Conservation (phyloP, 208 protist species). For the Trypanosoma scelopori region DNA sequence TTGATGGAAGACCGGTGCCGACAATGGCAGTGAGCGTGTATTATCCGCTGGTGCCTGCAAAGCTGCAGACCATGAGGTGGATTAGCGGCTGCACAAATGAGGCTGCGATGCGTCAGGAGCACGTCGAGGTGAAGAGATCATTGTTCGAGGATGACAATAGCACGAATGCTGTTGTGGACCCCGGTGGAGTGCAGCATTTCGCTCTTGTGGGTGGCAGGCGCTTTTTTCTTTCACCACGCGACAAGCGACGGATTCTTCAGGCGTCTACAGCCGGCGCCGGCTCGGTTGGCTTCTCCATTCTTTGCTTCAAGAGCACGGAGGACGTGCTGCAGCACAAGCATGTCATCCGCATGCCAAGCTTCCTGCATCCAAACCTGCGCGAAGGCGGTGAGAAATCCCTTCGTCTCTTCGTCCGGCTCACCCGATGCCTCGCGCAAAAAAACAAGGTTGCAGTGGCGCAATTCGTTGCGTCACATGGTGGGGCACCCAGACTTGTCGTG, state of each 20-base stretch:
- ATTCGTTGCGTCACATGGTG: slow-evolving; percentile 28
- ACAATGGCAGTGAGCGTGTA: slow-evolving; percentile 74
- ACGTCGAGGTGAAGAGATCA: slow-evolving; percentile 28
- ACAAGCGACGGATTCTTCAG: slow-evolving; percentile 37
- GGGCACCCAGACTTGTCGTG: slow-evolving; percentile 68
- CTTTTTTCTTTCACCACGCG: slow-evolving; percentile 41
- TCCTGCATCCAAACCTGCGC: slow-evolving; percentile 56
- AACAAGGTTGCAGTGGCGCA: slow-evolving; percentile 75
- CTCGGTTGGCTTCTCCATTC: slow-evolving; percentile 57
- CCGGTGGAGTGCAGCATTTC: slow-evolving; percentile 10
- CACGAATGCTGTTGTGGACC: not conserved
- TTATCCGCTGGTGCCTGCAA: slow-evolving; percentile 43
- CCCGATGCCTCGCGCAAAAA: slow-evolving; percentile 46
- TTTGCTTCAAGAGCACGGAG: slow-evolving; percentile 66
- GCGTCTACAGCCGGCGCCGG: slow-evolving; percentile 32
- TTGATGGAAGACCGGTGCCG: slow-evolving; percentile 37
- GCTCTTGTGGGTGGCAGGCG: slow-evolving; percentile 29
- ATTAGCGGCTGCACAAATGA: slow-evolving; percentile 60
- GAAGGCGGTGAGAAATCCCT: slow-evolving; percentile 40
- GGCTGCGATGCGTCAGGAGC: slow-evolving; percentile 39
- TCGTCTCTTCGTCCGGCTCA: slow-evolving; percentile 69
- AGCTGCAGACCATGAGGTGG: slow-evolving; percentile 24
- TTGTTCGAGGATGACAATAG: not conserved
- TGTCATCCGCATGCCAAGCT: slow-evolving; percentile 36
- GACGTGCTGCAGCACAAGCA: slow-evolving; percentile 58